These are phyloP conservation scores for Arthrobotrys entomopaga DNA, from an alignment of 2,329 filamentous ascomycete species.

Conservation along the genomic window DNA sequence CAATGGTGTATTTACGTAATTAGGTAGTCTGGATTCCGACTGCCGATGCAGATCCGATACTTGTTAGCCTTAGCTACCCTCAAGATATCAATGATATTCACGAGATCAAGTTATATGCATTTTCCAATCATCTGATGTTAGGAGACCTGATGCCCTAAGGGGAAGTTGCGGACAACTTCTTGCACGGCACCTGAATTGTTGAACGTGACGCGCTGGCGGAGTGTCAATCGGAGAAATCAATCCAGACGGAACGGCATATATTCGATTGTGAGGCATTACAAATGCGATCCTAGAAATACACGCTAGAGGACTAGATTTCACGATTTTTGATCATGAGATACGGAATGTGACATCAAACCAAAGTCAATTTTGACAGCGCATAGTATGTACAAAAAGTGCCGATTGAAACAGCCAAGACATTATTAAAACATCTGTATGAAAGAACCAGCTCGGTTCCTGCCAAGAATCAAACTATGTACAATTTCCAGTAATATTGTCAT, in stretches of 20 bases:
- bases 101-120: neutral
- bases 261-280: no score
- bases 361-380: no score
- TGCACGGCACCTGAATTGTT: neutral
- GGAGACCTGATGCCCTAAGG: neutral
- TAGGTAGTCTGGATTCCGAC: neutral
- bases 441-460: neutral
- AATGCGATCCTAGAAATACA: no score
- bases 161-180: neutral
- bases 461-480: neutral
- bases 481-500: neutral
- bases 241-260: no score
- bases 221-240: no score
- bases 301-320: no score
- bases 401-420: no score
- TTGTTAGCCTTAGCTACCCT: neutral
- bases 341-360: no score
- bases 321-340: no score
- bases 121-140: neutral
- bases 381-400: no score
- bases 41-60: neutral
- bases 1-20: constrained; percentile 2
- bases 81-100: neutral
- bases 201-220: no score
- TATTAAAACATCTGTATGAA: no score